Conservation (phyloP, 768 basidiomycete species). For the Suillus clintonianus region DNA sequence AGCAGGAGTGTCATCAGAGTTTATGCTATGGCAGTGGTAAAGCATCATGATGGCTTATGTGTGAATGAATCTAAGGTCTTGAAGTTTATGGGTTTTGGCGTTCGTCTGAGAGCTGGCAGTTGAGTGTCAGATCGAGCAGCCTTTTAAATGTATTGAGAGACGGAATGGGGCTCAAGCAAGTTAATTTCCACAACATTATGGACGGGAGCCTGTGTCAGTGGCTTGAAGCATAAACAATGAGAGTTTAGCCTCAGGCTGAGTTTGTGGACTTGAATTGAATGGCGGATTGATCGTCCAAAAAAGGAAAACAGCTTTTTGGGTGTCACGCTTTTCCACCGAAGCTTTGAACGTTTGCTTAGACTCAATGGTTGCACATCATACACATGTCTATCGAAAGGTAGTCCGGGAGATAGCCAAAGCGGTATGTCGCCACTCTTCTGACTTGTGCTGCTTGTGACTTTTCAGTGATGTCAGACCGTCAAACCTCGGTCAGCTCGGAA, state of each 20-base stretch:
- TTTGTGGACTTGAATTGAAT: neutral
- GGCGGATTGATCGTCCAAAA: constrained; percentile 11
- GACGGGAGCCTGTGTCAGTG: neutral
- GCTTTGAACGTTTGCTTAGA: neutral
- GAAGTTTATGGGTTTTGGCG: constrained; percentile 1
- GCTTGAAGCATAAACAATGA: constrained; percentile 20
- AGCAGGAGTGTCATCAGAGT: constrained; percentile 1
- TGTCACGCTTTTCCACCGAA: neutral
- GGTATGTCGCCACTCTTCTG: constrained; percentile 11
- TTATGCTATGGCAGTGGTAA: constrained; percentile 2
- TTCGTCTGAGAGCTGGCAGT: neutral
- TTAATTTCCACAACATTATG: neutral
- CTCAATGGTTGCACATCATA: constrained; percentile 18
- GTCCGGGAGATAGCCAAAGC: constrained; percentile 31
- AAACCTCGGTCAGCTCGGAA: constrained; percentile 39
- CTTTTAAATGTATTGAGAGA: neutral
- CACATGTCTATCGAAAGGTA: constrained; percentile 29
- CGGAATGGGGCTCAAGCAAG: neutral
- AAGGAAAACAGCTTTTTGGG: constrained; percentile 11
- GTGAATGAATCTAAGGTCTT: constrained; percentile 10
- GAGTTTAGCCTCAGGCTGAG: no score
- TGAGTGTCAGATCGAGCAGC: neutral
- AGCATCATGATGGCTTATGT: constrained; percentile 3
- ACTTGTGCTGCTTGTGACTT: constrained; percentile 4
- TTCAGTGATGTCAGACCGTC: constrained; percentile 34